Evolutionary conservation across 2,329 filamentous ascomycete genomes (phyloP), one percentile per base, ranked within the genome.

Genomic region (Fusarium avenaceum): DNA sequence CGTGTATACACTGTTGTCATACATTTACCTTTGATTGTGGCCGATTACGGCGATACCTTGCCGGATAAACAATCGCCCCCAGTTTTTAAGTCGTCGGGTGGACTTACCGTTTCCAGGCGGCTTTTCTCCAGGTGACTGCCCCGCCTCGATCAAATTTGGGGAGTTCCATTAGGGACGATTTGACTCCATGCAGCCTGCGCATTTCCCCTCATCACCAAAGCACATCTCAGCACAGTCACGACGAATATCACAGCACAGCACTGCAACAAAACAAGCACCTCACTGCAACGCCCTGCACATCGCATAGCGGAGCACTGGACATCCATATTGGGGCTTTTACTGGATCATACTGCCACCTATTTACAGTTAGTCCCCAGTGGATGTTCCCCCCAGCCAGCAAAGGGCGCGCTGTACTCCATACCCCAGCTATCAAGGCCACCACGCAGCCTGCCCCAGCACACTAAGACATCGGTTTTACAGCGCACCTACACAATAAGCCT

Each of bases 151-250:
- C 24, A 24, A 53, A 28, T 43, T 57, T 56, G 35, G 55, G 45
- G 64, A 49, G 20, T 28, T 28, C 28, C 19, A 13, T 32, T 44
- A 55, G 57, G 38, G 47, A 63, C 9, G 42, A 61, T 50, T 39
- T 44, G 43, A 56, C 46, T 48, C 42, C 45, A 70, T 51, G 42
- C 69, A 65, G 69, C 69, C 74, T 76, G 72, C 72, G 74, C 74
- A 77, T 72, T 75, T 77, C 74, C 75, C 74, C 76, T 77, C 75
- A 74, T 75, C 73, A 75, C 73, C 71, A 62, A 72, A 71, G 79
- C 78, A 82, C 76, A 80, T 81, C 79, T 83, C 80, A 82, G 80
- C 78, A 82, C 80, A 80, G 77, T 73, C 60, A 63, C 59, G 59
- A 66, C 60, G 35, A 44, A 69, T 57, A 61, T 67, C 71, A 72